phyloP scores from a whole-genome alignment of 2,329 filamentous ascomycete genomes.

The Aureobasidium sp. region DNA sequence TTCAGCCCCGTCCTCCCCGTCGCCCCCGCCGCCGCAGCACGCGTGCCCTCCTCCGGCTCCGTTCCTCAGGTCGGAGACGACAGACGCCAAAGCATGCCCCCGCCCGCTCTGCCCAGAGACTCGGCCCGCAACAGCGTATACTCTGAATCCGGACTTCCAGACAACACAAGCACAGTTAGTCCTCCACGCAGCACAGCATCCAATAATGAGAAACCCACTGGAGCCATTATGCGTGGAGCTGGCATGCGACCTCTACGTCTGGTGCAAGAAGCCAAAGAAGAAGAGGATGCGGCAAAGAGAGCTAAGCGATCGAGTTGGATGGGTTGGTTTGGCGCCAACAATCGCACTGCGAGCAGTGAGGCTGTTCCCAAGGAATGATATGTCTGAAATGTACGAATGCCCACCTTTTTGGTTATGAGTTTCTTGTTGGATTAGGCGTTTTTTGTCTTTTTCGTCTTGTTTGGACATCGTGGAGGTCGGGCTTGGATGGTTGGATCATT shows the following conservation, averaged over 20 bases:
- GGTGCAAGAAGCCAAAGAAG: conserved; percentile 62
- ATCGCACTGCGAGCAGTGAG: neutral
- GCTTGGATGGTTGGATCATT: neutral
- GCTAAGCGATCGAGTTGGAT: conserved; percentile 41
- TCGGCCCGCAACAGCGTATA: conserved; percentile 25
- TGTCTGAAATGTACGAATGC: neutral
- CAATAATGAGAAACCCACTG: conserved; percentile 24
- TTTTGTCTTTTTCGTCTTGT: neutral
- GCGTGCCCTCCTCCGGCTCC: conserved; percentile 44
- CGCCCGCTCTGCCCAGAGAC: conserved; percentile 17
- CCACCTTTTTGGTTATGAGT: neutral
- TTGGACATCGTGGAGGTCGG: no score
- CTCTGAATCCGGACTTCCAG: conserved; percentile 20
- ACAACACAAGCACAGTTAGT: conserved; percentile 29
- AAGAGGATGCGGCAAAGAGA: conserved; percentile 33
- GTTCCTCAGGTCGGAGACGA: conserved; percentile 28
- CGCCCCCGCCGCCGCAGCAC: conserved; percentile 40
- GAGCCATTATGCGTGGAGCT: conserved; percentile 43
- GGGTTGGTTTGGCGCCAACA: conserved; percentile 31
- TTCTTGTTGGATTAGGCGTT: neutral
- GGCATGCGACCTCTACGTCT: conserved; percentile 80
- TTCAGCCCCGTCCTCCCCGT: conserved; percentile 41
- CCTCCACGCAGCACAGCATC: conserved; percentile 50
- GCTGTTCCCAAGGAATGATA: conserved; percentile 2
- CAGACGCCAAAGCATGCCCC: conserved; percentile 6